phyloP scores from a whole-genome alignment of 441 rosid genomes.

The Euphorbia corollata region DNA sequence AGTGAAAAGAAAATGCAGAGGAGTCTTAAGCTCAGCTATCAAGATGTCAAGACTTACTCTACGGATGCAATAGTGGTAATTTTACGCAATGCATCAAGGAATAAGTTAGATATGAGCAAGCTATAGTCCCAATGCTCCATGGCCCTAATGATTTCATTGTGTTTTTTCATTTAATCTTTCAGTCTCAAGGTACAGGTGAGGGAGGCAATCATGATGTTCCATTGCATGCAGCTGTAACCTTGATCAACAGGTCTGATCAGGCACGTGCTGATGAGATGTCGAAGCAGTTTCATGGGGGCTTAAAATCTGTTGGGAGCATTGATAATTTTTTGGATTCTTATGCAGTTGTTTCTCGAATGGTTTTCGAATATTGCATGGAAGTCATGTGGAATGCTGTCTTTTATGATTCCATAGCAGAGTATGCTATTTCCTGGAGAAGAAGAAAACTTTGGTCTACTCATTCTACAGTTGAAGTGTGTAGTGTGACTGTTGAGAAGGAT shows the following conservation, averaged over 20 bases:
- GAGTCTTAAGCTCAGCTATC: constrained; percentile 37
- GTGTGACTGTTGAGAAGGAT: constrained; percentile 14
- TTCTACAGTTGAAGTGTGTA: constrained; percentile 27
- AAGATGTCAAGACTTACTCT: constrained; percentile 25
- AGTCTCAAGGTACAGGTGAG: constrained; percentile 39
- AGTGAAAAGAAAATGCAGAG: constrained; percentile 43
- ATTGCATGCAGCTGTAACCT: constrained; percentile 13
- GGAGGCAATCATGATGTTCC: constrained; percentile 23
- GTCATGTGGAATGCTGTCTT: constrained; percentile 86
- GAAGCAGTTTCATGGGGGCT: constrained; percentile 20
- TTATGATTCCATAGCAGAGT: constrained; percentile 57
- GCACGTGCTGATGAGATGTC: constrained; percentile 19
- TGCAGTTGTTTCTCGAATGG: constrained; percentile 51
- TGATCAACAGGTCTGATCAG: constrained; percentile 25
- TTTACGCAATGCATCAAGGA: constrained; percentile 12
- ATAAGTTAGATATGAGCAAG: not conserved
- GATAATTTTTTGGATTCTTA: constrained; percentile 57
- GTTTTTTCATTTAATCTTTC: constrained; percentile 31
- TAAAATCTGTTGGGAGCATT: constrained; percentile 71
- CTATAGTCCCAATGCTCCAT: not conserved
- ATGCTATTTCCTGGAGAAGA: constrained; percentile 60
- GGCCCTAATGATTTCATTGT: not conserved
- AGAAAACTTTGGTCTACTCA: constrained; percentile 56
- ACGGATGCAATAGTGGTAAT: constrained; percentile 34
- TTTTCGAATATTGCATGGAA: constrained; percentile 65